Base-by-base conservation (phyloP, 768 basidiomycete species). In the Pisolithus tinctorius region DNA sequence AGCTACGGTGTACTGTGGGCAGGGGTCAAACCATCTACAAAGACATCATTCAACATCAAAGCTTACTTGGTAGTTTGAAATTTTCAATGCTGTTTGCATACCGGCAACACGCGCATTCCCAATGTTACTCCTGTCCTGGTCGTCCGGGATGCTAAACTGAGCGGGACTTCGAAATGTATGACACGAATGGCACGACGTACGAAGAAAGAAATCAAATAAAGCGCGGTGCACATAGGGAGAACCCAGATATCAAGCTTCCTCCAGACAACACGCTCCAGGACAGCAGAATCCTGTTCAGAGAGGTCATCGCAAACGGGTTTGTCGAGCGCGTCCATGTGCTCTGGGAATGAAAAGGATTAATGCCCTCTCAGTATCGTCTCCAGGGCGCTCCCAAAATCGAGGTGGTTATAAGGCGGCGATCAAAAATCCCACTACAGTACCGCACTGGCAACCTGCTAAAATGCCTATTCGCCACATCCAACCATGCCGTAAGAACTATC, bases 51-150 rank as follows among this genome's bases (percentile, higher is more conserved):
- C 16, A 20, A 4, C 0, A 23, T 10, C 0, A n/a, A 44, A 17
- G 20, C 40, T 11, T 41, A 63, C 65, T 52, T 67, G 58, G 40
- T 68, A 61, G 39, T 65, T 60, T 1, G 60, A 56, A 38, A 68
- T 57, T 3, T 16, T 67, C 44, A 85, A 60, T 44, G 79, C 73
- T 17, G 63, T 73, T 58, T 82, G 79, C 53, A 85, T 62, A 10
- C 83, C 82, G 9, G 81, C 82, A 6, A 83, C 72, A n/a, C 76
- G 72, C 39, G 81, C 83, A 54, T 83, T 83, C 27, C 74, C 75
- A 37, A 83, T 68, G 56, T 83, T 81, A 42, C 58, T 68, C 20
- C 61, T 58, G 47, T 77, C 49, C 79, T 67, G 23, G 48, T 40
- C 25, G 4, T 20, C 13, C 0, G 5, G 16, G 8, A 45, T 29